These are phyloP conservation scores for Pinus tabuliformis DNA, from an alignment of 75 land plant species.

Conservation along the genomic window DNA sequence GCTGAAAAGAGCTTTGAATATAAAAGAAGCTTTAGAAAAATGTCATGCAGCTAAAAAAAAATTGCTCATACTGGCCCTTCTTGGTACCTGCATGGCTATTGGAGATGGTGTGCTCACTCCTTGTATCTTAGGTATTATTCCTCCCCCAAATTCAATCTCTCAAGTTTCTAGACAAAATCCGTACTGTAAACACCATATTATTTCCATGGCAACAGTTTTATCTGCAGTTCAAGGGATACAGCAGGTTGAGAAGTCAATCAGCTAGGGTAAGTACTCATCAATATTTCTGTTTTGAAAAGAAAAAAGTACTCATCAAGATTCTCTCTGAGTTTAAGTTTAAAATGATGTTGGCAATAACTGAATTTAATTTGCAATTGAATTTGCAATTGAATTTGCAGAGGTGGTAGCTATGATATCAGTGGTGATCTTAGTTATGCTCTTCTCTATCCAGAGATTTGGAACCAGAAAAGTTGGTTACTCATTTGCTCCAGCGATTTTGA, in stretches of 20 bases:
- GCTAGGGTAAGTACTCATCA: neutral
- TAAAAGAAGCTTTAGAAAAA: slow-evolving; percentile 42
- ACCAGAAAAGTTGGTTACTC: slow-evolving; percentile 49
- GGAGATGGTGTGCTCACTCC: slow-evolving; percentile 78
- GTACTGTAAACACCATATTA: neutral
- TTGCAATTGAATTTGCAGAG: slow-evolving; percentile 24
- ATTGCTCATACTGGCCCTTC: slow-evolving; percentile 47
- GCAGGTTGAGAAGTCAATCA: slow-evolving; percentile 16
- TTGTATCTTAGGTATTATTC: slow-evolving; percentile 57
- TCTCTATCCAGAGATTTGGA: slow-evolving; percentile 42
- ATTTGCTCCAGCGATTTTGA: slow-evolving; percentile 37
- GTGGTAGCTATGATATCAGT: slow-evolving; percentile 28
- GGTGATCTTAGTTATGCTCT: too few relatives aligned
- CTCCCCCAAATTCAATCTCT: neutral
- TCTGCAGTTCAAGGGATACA: slow-evolving; percentile 75
- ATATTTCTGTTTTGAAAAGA: too few relatives aligned
- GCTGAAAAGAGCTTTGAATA: slow-evolving; percentile 10
- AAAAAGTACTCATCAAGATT: too few relatives aligned
- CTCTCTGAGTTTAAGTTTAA: neutral
- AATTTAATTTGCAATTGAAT: too few relatives aligned
- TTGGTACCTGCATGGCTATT: slow-evolving; percentile 77
- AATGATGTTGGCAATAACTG: neutral
- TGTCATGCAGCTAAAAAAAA: slow-evolving; percentile 24
- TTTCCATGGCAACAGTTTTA: slow-evolving; percentile 43
- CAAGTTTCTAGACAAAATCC: too few relatives aligned